Conservation (phyloP, 2,329 filamentous ascomycete genomes). For the Trichoderma endophyticum region DNA sequence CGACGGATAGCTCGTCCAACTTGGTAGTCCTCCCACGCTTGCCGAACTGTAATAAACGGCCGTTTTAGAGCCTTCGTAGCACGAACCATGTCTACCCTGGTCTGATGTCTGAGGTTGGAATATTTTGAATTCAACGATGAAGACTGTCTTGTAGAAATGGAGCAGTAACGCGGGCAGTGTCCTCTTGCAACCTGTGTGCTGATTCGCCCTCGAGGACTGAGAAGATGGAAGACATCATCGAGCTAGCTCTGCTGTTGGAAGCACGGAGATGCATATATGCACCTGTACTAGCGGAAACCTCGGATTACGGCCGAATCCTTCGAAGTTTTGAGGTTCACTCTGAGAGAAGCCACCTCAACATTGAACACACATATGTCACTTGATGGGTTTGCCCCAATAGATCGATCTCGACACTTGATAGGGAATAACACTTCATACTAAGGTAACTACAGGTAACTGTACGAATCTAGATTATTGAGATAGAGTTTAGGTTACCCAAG, state of each 20-base stretch:
- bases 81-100: constrained; percentile 29
- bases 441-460: background rate
- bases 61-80: background rate
- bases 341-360: background rate
- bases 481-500: background rate
- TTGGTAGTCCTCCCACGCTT: background rate
- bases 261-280: background rate
- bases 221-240: constrained; percentile 51
- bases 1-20: background rate
- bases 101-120: constrained; percentile 19
- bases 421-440: background rate
- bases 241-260: constrained; percentile 52
- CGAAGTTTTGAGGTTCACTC: background rate
- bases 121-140: constrained; percentile 24
- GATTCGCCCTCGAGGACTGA: constrained; percentile 53
- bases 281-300: background rate
- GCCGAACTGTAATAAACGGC: background rate
- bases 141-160: constrained; percentile 29
- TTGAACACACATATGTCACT: background rate
- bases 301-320: background rate
- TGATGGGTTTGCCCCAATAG: background rate
- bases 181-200: constrained; percentile 31
- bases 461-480: background rate
- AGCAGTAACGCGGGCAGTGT: background rate
- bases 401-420: background rate